Conservation (phyloP, 768 basidiomycete species). For the Artomyces pyxidatus region DNA sequence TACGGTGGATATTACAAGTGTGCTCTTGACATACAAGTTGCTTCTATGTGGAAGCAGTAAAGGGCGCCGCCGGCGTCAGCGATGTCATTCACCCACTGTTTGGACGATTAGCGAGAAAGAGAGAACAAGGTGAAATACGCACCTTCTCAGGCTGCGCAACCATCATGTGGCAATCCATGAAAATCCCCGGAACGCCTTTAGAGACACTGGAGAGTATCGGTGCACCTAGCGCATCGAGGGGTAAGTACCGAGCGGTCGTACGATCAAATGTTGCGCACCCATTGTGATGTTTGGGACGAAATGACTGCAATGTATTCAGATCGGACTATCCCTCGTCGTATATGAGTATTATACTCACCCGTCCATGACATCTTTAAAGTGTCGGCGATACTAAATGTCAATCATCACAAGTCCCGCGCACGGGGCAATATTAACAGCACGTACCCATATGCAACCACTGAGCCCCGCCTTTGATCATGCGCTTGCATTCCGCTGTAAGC, state of each 20-base stretch:
- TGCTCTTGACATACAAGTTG: constrained; percentile 73
- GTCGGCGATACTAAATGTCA: not conserved
- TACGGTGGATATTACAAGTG: too few relatives aligned
- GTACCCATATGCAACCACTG: constrained; percentile 98
- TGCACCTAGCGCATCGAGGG: constrained; percentile 46
- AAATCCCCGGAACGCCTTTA: constrained; percentile 87
- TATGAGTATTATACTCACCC: constrained; percentile 45
- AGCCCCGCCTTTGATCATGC: constrained; percentile 92
- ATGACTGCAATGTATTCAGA: constrained; percentile 45
- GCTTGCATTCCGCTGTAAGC: constrained; percentile 88
- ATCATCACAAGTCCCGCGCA: not conserved
- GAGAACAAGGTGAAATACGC: constrained; percentile 2
- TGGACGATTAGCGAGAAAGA: not conserved
- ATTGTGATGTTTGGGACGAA: constrained; percentile 99
- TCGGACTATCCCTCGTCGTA: not conserved
- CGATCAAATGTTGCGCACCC: constrained; percentile 42
- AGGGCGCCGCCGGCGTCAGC: constrained; percentile 91
- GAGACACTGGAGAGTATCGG: constrained; percentile 81
- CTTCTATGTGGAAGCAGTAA: constrained; percentile 97
- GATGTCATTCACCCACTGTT: constrained; percentile 92
- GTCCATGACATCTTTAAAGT: constrained; percentile 84
- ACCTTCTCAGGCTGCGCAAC: constrained; percentile 89
- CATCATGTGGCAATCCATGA: constrained; percentile 99
- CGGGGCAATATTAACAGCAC: constrained; percentile 11
- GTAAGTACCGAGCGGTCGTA: constrained; percentile 7